Evolutionary conservation across 75 land plant species (phyloP).

Genomic region (Pinus taeda): DNA sequence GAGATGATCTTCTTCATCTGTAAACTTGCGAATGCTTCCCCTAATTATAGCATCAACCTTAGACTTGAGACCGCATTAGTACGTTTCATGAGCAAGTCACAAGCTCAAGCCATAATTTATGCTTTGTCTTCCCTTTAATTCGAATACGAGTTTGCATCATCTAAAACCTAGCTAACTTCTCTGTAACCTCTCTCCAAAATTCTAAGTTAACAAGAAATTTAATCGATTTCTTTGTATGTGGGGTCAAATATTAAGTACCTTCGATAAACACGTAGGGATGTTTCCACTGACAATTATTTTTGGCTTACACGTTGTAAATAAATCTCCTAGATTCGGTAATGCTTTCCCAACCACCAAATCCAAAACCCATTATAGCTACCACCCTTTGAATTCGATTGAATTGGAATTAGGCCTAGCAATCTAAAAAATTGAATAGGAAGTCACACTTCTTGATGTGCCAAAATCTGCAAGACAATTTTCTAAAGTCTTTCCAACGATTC

Average conservation of each 20-base stretch:
- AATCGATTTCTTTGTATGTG: conserved; percentile 82
- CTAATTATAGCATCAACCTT: conserved; percentile 90
- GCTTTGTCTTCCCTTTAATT: conserved; percentile 81
- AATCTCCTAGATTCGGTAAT: conserved; percentile 79
- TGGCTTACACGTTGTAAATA: conserved; percentile 72
- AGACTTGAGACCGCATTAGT: conserved; percentile 80
- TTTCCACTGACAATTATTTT: conserved; percentile 81
- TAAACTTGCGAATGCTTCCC: conserved; percentile 83
- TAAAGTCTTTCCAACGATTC: no score
- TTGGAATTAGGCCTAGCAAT: no score
- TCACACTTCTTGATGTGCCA: no score
- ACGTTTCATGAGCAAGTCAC: conserved; percentile 82
- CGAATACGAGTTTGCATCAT: conserved; percentile 74
- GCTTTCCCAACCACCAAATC: conserved; percentile 18
- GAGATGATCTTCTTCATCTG: conserved; percentile 87
- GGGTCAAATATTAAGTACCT: conserved; percentile 90
- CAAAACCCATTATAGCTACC: no score
- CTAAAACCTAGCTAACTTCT: conserved; percentile 83
- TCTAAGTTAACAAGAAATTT: conserved; percentile 64
- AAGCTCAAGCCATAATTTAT: conserved; percentile 94
- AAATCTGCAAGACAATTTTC: no score
- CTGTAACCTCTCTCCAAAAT: conserved; percentile 89
- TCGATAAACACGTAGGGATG: conserved; percentile 80
- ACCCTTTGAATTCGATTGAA: no score
- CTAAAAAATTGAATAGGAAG: no score